Conservation (phyloP, 208 protist species). For the Leishmania tropica region DNA sequence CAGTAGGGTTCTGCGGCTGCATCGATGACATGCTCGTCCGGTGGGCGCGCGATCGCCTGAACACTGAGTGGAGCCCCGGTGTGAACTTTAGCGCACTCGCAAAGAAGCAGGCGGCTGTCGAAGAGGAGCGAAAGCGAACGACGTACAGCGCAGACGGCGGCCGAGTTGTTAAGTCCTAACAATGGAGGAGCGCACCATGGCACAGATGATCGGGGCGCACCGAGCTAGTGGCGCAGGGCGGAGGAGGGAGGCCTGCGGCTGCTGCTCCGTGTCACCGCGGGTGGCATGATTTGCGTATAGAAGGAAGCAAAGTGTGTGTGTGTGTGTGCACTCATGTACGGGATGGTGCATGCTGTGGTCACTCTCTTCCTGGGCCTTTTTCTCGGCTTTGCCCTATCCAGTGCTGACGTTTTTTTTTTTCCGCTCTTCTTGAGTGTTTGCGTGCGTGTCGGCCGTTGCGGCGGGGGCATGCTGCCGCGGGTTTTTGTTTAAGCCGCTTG, state of each 20-base stretch:
- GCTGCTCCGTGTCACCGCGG: not conserved
- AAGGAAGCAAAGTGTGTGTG: not conserved
- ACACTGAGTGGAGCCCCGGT: slow-evolving; percentile 58
- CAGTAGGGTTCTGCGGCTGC: slow-evolving; percentile 79
- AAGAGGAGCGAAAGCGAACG: slow-evolving; percentile 27
- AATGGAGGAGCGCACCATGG: not conserved
- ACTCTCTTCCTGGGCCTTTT: not conserved
- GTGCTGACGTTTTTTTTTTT: slow-evolving; percentile 8
- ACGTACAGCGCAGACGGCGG: slow-evolving; percentile 13
- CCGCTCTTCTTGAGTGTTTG: not conserved
- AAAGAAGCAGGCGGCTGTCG: slow-evolving; percentile 30
- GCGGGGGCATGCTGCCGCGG: not conserved
- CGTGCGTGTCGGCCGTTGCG: not conserved
- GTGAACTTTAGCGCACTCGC: slow-evolving; percentile 62
- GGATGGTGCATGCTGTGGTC: not conserved
- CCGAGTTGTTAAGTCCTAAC: slow-evolving; percentile 18
- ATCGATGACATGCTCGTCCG: slow-evolving; percentile 91
- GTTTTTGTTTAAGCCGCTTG: not conserved
- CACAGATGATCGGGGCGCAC: not conserved
- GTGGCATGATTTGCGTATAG: not conserved
- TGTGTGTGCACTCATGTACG: not conserved
- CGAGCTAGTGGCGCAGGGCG: not conserved
- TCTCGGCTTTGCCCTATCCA: not conserved
- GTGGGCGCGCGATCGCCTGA: slow-evolving; percentile 73
- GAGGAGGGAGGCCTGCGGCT: not conserved